Base-by-base conservation (phyloP, 2,329 filamentous ascomycete genomes). In the Mollisiaceae sp. region DNA sequence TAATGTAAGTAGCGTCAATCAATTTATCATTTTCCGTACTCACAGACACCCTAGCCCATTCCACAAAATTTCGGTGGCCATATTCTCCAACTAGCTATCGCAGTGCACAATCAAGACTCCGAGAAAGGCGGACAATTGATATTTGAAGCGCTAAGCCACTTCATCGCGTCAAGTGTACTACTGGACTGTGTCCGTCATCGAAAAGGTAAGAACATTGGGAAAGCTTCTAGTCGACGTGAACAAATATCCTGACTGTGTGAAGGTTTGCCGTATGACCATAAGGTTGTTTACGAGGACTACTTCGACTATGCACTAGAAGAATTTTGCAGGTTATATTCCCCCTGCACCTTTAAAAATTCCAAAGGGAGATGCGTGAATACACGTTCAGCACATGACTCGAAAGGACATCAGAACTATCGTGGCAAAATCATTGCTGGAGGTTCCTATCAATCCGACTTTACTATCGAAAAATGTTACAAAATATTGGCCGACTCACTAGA, bases 11-110 rank as follows among this genome's bases (percentile, higher is more conserved):
- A 18, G 11, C 38, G 38, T 32, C 38, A 11, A 41, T 41, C 3
- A 11, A 41, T 2, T 2, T 2, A 41, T 11, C 11, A 2, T 18
- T 18, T 18, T 41, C 38, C 15, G 12, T 41, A 9, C 38, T 41
- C 3, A 41, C 8, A 18, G 38, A 41, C 11, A 41, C 11, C 15
- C 8, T 18, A 41, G 38, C 54, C 63, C 3, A 68, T 68, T 32
- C 66, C 63, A 6, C 22, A n/a, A 9, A 38, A 68, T 20, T 68
- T 68, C 41, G 41, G 63, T 2, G 63, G 63, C 1, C 65, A 59
- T 52, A 68, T 68, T n/a, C 15, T 22, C n/a, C 45, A 60, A n/a
- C 60, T 62, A 2, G 60, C 60, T 4, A 8, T 62, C 38, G 38
- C 38, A 18, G 4, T 41, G 3, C 38, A 41, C 38, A 41, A 41